Percentiles rank a stretch among this genome's conserved stretches.
Conservation (phyloP, 2,329 filamentous ascomycete genomes). For the Seiridium cupressi region DNA sequence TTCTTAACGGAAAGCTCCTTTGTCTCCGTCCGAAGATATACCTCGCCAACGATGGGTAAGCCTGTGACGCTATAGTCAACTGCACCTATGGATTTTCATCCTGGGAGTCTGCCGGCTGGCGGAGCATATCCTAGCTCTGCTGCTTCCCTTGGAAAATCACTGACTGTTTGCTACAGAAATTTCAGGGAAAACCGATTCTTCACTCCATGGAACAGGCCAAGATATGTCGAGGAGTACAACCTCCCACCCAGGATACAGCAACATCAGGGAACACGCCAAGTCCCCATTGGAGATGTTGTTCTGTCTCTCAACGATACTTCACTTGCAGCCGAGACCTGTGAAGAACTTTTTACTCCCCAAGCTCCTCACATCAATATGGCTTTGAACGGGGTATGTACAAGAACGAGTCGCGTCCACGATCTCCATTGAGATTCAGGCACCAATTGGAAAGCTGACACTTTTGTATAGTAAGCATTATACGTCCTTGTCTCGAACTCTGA, state of each 20-base stretch:
- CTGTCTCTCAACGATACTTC: constrained; percentile 39
- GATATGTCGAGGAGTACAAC: constrained; percentile 62
- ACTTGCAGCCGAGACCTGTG: constrained; percentile 59
- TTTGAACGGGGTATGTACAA: constrained; percentile 50
- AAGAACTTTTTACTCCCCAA: constrained; percentile 63
- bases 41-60: constrained; percentile 64
- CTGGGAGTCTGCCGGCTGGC: too few species aligned
- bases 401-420: background rate
- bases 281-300: constrained; percentile 68
- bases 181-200: constrained; percentile 61
- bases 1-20: constrained; percentile 65
- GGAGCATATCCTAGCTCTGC: too few species aligned
- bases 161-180: constrained; percentile 31
- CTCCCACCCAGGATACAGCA: constrained; percentile 58
- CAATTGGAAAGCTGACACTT: too few species aligned
- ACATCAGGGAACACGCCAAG: constrained; percentile 42
- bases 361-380: constrained; percentile 24
- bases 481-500: too few species aligned
- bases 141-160: too few species aligned
- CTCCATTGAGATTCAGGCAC: background rate
- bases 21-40: constrained; percentile 71
- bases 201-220: constrained; percentile 59
- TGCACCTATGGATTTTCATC: too few species aligned
- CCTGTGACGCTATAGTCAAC: too few species aligned
- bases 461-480: too few species aligned